Evolutionary conservation across 2,329 filamentous ascomycete species (phyloP).

Genomic region (Trichophyton mentagrophytes): DNA sequence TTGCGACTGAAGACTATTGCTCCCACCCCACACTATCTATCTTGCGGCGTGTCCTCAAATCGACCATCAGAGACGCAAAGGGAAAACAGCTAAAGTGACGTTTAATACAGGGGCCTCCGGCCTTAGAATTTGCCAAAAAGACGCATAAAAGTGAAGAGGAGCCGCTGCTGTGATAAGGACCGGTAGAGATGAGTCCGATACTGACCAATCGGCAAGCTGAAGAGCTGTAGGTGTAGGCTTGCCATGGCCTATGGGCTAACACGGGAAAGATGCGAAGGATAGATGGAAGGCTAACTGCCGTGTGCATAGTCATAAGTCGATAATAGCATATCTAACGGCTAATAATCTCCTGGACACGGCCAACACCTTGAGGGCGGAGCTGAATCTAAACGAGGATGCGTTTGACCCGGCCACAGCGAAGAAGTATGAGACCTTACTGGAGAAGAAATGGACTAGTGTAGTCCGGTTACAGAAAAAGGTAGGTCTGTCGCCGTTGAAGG

Average conservation of each 20-base stretch:
- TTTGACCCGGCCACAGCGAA: conserved; percentile 64
- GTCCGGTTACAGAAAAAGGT: conserved; percentile 93
- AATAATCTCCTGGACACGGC: conserved; percentile 59
- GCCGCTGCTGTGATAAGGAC: background rate
- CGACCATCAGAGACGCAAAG: background rate
- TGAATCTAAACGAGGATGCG: conserved; percentile 54
- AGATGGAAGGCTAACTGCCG: conserved; percentile 8
- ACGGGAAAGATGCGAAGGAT: conserved; percentile 1
- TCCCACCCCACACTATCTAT: background rate
- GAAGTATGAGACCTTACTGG: conserved; percentile 85
- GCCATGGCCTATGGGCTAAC: background rate
- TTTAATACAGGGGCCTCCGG: background rate
- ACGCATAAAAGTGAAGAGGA: too few relatives aligned
- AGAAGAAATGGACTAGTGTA: conserved; percentile 98
- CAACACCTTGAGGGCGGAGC: conserved; percentile 60
- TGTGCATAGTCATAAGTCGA: conserved; percentile 65
- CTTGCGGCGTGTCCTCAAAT: background rate
- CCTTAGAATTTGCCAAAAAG: background rate
- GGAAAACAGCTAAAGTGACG: background rate
- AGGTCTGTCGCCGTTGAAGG: conserved; percentile 13
- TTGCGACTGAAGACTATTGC: background rate
- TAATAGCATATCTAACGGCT: conserved; percentile 74
- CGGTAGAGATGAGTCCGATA: conserved; percentile 52
- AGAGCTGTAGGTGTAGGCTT: conserved; percentile 12
- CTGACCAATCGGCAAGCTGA: conserved; percentile 71